These are phyloP conservation scores for Paxillus rubicundulus DNA, from an alignment of 768 basidiomycete genomes.

Conservation along the genomic window DNA sequence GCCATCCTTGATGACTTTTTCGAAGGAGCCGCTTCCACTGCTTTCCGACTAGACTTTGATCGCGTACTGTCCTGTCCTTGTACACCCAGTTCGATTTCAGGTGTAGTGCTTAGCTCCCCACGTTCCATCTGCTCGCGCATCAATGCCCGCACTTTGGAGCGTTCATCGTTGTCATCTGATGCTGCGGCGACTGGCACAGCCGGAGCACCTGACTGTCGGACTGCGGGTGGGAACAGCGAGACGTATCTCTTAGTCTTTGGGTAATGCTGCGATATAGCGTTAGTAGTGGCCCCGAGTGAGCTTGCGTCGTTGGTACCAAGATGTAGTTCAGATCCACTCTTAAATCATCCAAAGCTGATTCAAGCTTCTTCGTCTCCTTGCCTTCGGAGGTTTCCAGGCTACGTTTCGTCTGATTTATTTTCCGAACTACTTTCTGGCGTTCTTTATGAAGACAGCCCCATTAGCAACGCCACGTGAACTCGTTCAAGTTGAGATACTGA, in stretches of 20 bases:
- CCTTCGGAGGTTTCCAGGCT: slow-evolving; percentile 39
- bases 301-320: slow-evolving; percentile 45
- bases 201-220: slow-evolving; percentile 24
- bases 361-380: slow-evolving; percentile 40
- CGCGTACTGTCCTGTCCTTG: slow-evolving; percentile 7
- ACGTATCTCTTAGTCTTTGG: slow-evolving; percentile 87
- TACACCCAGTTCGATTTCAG: slow-evolving; percentile 45
- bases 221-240: slow-evolving; percentile 79
- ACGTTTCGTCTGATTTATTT: slow-evolving; percentile 68
- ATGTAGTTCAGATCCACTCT: slow-evolving; percentile 93
- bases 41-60: neutral
- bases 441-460: slow-evolving; percentile 45
- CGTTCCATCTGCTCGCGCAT: slow-evolving; percentile 58
- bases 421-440: slow-evolving; percentile 80
- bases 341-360: slow-evolving; percentile 52
- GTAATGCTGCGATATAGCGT: slow-evolving; percentile 58
- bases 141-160: slow-evolving; percentile 58
- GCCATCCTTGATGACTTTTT: slow-evolving; percentile 1
- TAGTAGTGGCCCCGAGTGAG: neutral
- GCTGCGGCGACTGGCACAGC: slow-evolving; percentile 6
- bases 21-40: slow-evolving; percentile 1
- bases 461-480: neutral
- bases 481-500: slow-evolving; percentile 38
- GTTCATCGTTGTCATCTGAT: slow-evolving; percentile 41
- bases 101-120: slow-evolving; percentile 57